A percentile compares a stretch with the other conserved stretches of the same genome.
Evolutionary conservation across 352 stramenopile species (phyloP).

Genomic region (Phytopythium chamaehyphon): DNA sequence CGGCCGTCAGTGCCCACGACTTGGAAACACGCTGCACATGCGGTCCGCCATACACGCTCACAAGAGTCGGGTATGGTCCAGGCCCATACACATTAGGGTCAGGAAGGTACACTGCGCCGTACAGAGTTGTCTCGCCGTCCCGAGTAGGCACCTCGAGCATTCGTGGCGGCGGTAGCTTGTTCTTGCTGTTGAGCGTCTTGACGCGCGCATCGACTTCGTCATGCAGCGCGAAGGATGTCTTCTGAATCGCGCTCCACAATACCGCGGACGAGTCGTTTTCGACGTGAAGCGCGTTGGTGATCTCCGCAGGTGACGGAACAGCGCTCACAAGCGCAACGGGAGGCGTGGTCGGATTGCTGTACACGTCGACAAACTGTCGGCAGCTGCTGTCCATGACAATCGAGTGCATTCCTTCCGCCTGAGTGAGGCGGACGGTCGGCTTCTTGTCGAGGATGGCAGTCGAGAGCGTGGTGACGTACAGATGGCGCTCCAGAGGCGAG

Average conservation of each 20-base stretch:
- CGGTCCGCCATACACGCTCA: slow-evolving; percentile 95
- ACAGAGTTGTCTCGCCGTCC: slow-evolving; percentile 83
- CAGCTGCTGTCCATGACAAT: slow-evolving; percentile 89
- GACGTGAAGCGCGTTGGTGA: not conserved
- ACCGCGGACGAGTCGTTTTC: slow-evolving; percentile 9
- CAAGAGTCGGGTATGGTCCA: slow-evolving; percentile 93
- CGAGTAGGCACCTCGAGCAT: slow-evolving; percentile 81
- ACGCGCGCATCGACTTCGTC: slow-evolving; percentile 58
- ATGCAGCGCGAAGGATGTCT: slow-evolving; percentile 51
- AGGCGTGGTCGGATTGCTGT: slow-evolving; percentile 71
- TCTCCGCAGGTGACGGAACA: slow-evolving; percentile 29
- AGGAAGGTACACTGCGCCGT: slow-evolving; percentile 92
- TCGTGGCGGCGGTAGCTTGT: slow-evolving; percentile 56
- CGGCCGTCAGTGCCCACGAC: slow-evolving; percentile 89
- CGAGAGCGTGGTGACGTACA: slow-evolving; percentile 84
- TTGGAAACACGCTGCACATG: slow-evolving; percentile 94
- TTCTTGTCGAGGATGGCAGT: slow-evolving; percentile 31
- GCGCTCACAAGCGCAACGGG: slow-evolving; percentile 49
- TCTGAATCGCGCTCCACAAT: slow-evolving; percentile 36
- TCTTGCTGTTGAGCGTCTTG: slow-evolving; percentile 30
- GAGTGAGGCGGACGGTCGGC: slow-evolving; percentile 66
- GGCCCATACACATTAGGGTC: slow-evolving; percentile 80
- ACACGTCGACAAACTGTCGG: slow-evolving; percentile 74
- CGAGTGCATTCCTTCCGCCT: slow-evolving; percentile 82
- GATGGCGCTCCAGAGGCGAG: slow-evolving; percentile 87